Evolutionary conservation across 179 eudicot species (phyloP), one percentile per base, ranked within the genome.

Genomic region (Vitellaria paradoxa): DNA sequence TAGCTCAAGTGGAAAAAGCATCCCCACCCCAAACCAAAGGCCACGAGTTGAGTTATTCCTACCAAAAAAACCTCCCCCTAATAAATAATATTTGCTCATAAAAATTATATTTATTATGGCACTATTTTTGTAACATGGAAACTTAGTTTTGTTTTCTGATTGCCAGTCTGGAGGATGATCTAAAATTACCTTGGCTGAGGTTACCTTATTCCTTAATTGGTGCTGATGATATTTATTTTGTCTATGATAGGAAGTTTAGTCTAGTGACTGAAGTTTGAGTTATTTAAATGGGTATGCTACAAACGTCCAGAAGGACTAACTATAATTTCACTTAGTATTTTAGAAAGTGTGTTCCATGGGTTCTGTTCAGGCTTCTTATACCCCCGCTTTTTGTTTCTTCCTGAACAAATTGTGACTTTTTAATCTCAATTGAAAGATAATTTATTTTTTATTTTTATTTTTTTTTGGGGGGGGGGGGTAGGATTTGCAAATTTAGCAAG

Each of bases 401-500:
- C 30, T 17, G 6, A 46, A 45, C 50, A 68, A 45, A 68, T 11
- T 46, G n/a, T 10, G 50, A 30, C 75, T 56, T 26, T 26, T 24
- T 49, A 49, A 30, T 69, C 42, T 2, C 40, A 72, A 30, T 72
- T 72, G 75, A 13, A 56, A 10, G 47, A n/a, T 65, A 72, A 17
- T 5, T 72, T 11, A 9, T 13, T 37, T 13, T 70, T 50, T 24
- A 4, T 24, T 55, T 42, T 17, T 37, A 8, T 30, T 10, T 62
- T 9, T 9, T 61, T 56, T 12, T 53, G 12, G 15, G 37, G 37
- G 37, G 37, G 37, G 37, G 37, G 37, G 37, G 37, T 6, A 7
- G 59, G 45, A 72, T 37, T 21, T 55, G 23, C 52, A 30, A 53
- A 17, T 55, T 4, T 14, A 18, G 9, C 56, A 7, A 4, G 46